These are phyloP conservation scores for Colletotrichum truncatum DNA, from an alignment of 2,329 filamentous ascomycete species.

Conservation along the genomic window DNA sequence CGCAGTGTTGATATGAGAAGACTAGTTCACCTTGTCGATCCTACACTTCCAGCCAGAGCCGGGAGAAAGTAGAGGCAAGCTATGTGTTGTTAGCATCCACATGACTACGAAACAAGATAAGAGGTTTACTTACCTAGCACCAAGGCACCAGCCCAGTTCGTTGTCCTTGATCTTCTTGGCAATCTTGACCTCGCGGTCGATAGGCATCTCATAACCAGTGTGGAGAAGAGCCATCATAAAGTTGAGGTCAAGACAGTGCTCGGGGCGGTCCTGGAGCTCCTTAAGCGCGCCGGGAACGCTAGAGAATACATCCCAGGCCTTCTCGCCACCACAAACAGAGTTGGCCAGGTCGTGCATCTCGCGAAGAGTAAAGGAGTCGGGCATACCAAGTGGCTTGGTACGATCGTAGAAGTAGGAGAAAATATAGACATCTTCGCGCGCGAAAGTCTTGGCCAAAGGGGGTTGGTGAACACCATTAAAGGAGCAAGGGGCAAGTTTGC, in stretches of 20 bases:
- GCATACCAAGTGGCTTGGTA: conserved; percentile 93
- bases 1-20: background rate
- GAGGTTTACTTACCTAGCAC: conserved; percentile 83
- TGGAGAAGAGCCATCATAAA: conserved; percentile 95
- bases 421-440: conserved; percentile 91
- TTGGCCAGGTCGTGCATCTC: conserved; percentile 88
- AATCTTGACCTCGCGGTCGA: conserved; percentile 95
- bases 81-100: conserved; percentile 54
- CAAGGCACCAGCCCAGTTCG: conserved; percentile 97
- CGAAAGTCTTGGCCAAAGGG: conserved; percentile 89
- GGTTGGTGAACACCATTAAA: conserved; percentile 99
- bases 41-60: conserved; percentile 92
- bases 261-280: conserved; percentile 83
- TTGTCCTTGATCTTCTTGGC: conserved; percentile 99
- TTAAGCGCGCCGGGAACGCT: conserved; percentile 79
- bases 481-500: conserved; percentile 89
- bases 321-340: conserved; percentile 83
- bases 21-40: conserved; percentile 76
- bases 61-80: conserved; percentile 83
- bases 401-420: conserved; percentile 99
- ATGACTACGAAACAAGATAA: background rate
- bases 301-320: conserved; percentile 82
- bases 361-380: conserved; percentile 92
- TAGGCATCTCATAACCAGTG: conserved; percentile 97
- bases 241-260: conserved; percentile 94